Percentiles rank a stretch among this genome's conserved stretches.
Evolutionary conservation across 805 yeast genomes (phyloP).

Genomic region (Teunomyces gatunensis): DNA sequence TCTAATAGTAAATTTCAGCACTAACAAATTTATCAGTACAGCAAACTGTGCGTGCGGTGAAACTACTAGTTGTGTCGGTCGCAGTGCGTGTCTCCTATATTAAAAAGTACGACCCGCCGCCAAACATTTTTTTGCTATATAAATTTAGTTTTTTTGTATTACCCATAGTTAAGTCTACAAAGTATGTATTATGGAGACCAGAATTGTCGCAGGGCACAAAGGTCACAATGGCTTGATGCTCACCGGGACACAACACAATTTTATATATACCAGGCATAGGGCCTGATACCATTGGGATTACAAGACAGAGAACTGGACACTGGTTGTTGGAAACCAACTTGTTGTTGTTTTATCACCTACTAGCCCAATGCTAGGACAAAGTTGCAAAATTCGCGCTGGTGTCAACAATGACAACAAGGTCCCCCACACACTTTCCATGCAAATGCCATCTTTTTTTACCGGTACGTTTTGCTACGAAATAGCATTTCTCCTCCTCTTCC

Average conservation of each 20-base stretch:
- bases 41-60: conserved; percentile 7
- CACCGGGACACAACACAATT: background rate
- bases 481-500: background rate
- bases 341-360: background rate
- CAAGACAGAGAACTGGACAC: background rate
- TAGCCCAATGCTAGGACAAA: background rate
- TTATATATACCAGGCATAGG: background rate
- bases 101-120: conserved; percentile 4
- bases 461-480: background rate
- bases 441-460: background rate
- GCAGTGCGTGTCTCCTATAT: conserved; percentile 3
- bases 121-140: conserved; percentile 2
- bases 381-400: conserved; percentile 2
- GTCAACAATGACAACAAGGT: background rate
- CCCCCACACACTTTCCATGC: background rate
- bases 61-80: background rate
- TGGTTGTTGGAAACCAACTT: background rate
- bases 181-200: conserved; percentile 4
- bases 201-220: background rate
- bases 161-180: conserved; percentile 5
- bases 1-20: conserved; percentile 10
- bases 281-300: background rate
- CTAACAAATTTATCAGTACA: conserved; percentile 14
- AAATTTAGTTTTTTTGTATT: conserved; percentile 3
- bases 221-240: conserved; percentile 1